phyloP scores from a whole-genome alignment of 306 rosid genomes.

The Glycine soja region DNA sequence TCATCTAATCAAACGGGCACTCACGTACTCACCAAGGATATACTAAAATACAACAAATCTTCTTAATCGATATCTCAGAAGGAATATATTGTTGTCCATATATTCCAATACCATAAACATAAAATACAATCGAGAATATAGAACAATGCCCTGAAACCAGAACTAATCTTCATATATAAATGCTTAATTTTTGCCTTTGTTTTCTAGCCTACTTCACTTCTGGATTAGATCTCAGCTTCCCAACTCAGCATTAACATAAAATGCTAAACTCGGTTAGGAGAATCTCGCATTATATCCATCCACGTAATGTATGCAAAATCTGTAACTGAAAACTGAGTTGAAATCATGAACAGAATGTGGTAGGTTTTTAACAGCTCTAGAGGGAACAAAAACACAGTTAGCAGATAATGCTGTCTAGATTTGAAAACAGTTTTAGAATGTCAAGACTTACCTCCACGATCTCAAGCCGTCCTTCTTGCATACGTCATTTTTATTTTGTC shows the following conservation, averaged over 20 bases:
- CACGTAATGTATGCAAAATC: constrained; percentile 39
- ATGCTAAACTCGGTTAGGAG: background rate
- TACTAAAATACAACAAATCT: constrained; percentile 2
- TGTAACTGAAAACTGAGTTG: constrained; percentile 44
- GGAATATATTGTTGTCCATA: constrained; percentile 42
- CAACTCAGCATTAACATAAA: constrained; percentile 41
- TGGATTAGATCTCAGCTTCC: constrained; percentile 21
- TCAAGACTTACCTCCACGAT: constrained; percentile 53
- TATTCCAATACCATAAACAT: constrained; percentile 31
- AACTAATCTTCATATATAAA: constrained; percentile 13
- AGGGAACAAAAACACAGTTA: constrained; percentile 46
- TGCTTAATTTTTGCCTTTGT: background rate
- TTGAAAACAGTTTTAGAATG: constrained; percentile 25
- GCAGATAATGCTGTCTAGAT: constrained; percentile 44
- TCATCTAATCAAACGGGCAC: constrained; percentile 6
- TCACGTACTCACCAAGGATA: constrained; percentile 22
- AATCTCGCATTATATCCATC: constrained; percentile 35
- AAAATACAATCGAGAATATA: constrained; percentile 33
- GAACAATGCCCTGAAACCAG: constrained; percentile 9
- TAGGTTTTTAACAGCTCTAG: constrained; percentile 42
- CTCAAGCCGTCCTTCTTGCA: constrained; percentile 36
- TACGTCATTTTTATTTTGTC: constrained; percentile 31
- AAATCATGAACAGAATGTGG: constrained; percentile 40
- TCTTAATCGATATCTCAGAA: constrained; percentile 1
- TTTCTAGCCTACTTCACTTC: constrained; percentile 25